Percentiles rank a stretch among this genome's conserved stretches.
Evolutionary conservation across 352 stramenopile genomes (phyloP).

Genomic region (Lagenidium giganteum): DNA sequence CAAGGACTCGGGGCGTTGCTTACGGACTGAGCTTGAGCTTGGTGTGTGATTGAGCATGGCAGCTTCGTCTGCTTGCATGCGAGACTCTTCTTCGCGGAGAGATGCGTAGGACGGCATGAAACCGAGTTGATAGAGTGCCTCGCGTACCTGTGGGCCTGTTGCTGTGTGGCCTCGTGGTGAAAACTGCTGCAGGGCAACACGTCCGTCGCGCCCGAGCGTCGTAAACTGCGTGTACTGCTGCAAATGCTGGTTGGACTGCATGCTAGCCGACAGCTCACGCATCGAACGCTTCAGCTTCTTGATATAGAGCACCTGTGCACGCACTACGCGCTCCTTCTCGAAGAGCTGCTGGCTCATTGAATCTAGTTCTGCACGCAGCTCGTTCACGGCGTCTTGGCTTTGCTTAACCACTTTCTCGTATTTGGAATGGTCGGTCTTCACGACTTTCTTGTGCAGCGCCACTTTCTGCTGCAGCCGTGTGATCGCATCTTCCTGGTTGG

Average conservation of each 20-base stretch:
- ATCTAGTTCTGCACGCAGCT: slow-evolving; percentile 34
- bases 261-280: slow-evolving; percentile 36
- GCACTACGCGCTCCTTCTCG: slow-evolving; percentile 53
- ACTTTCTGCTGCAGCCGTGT: slow-evolving; percentile 57
- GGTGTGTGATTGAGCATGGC: too few relatives aligned
- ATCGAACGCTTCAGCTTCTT: slow-evolving; percentile 73
- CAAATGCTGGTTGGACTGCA: slow-evolving; percentile 58
- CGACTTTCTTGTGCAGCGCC: slow-evolving; percentile 51
- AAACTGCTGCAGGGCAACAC: too few relatives aligned
- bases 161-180: too few relatives aligned
- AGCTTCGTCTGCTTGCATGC: too few relatives aligned
- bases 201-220: slow-evolving; percentile 27
- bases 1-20: too few relatives aligned
- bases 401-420: slow-evolving; percentile 33
- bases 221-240: too few relatives aligned
- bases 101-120: too few relatives aligned
- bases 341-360: slow-evolving; percentile 39
- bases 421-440: slow-evolving; percentile 45
- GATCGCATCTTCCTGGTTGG: slow-evolving; percentile 62
- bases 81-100: too few relatives aligned
- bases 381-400: slow-evolving; percentile 44
- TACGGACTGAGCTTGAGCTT: too few relatives aligned
- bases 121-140: too few relatives aligned
- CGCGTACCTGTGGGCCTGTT: too few relatives aligned
- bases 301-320: slow-evolving; percentile 59